A percentile compares a stretch with the other conserved stretches of the same genome.
phyloP scores from a whole-genome alignment of 2,329 filamentous ascomycete genomes.

The Alternaria incomplexa region DNA sequence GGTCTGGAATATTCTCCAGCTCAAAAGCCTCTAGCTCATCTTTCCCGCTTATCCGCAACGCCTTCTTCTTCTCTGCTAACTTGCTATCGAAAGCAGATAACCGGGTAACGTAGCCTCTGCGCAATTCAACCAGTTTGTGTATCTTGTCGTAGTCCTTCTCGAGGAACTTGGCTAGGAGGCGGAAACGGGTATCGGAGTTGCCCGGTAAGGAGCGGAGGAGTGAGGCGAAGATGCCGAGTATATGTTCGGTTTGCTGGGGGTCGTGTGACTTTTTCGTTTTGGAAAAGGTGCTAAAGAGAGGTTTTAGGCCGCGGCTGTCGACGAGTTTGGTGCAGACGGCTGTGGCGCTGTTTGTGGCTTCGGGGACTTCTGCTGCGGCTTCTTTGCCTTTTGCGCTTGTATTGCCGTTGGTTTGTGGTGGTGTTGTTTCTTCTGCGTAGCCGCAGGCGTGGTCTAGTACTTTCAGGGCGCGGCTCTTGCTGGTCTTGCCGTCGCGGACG shows the following conservation, averaged over 20 bases:
- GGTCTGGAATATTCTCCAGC: constrained; percentile 74
- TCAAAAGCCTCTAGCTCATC: constrained; percentile 68
- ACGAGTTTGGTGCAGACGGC: constrained; percentile 78
- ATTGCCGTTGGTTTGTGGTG: constrained; percentile 20
- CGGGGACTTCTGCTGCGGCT: constrained; percentile 2
- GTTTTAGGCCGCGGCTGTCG: constrained; percentile 83
- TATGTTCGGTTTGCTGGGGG: constrained; percentile 72
- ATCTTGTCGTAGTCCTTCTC: constrained; percentile 94
- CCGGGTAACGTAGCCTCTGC: constrained; percentile 71
- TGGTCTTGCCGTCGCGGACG: constrained; percentile 85
- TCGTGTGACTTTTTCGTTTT: constrained; percentile 69
- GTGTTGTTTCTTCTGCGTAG: constrained; percentile 49
- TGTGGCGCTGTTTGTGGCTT: constrained; percentile 48
- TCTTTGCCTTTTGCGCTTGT: constrained; percentile 23
- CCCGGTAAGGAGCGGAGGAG: constrained; percentile 81
- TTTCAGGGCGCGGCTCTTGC: constrained; percentile 77
- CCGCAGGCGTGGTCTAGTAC: constrained; percentile 82
- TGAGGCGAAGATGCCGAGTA: constrained; percentile 83
- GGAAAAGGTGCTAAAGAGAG: constrained; percentile 78
- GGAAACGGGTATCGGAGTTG: constrained; percentile 78
- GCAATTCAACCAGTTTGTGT: constrained; percentile 70
- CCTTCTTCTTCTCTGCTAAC: constrained; percentile 65
- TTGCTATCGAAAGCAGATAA: constrained; percentile 68
- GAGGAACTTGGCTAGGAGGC: constrained; percentile 89
- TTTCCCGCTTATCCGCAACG: constrained; percentile 62